Base-by-base conservation (phyloP, 495 filamentous ascomycete species). In the Podospora didyma region DNA sequence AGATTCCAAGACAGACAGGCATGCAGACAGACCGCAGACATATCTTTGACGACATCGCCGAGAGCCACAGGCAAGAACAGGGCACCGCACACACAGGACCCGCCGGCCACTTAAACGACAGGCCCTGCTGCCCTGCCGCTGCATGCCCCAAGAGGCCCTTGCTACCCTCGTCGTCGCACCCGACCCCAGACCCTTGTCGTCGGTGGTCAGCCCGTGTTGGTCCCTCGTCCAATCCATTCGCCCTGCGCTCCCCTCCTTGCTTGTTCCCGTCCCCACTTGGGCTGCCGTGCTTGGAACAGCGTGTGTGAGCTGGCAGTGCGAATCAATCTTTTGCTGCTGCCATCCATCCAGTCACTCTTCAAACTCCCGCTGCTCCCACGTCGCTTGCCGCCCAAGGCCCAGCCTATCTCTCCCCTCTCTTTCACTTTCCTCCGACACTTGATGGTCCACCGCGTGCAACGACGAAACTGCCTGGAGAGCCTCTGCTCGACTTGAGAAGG, bases 241-340 rank as follows among this genome's bases (percentile, higher is more conserved):
- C 51, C 55, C 48, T 50, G 20, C 50, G 3, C 47, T 58, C 48
- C 56, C 35, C 60, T 56, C 58, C 58, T 61, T 62, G 60, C 54
- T 56, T 58, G 56, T 20, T 16, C 24, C 22, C 7, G 45, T 58
- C 58, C 56, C 67, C 64, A 69, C 67, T 56, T 46, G 11, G 49
- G 52, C 52, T 58, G 55, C 61, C 46, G 39, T 50, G 62, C 62
- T 65, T 67, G 63, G 63, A 69, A 67, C 63, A 61, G 63, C 51
- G 63, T 50, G 61, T 58, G 67, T 69, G 68, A 61, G 65, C 63
- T 68, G 65, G 66, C 66, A 66, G 61, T 54, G 46, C 28, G 21
- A 49, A 47, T 56, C 55, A 52, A 54, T 59, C 59, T 64, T 54
- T 59, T 46, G 46, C 57, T 49, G 48, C 55, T 53, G 46, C 48